Base-by-base conservation (phyloP, 1,139 yeast genomes). In the Pichia sp. region DNA sequence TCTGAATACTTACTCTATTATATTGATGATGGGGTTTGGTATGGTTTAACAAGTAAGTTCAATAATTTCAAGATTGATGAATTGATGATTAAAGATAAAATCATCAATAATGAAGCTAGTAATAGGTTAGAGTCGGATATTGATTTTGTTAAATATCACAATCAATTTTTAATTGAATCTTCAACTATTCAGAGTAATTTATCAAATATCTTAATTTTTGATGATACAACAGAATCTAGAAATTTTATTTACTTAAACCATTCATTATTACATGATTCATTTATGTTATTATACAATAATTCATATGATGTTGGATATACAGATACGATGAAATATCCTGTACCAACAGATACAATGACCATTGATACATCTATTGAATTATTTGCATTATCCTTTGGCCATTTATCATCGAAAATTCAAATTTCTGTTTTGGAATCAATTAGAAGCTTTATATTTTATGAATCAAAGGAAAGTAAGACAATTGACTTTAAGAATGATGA, bases 341-440 rank as follows among this genome's bases (percentile, higher is more conserved):
- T 62, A 7, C 53, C 56, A 20, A 52, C 55, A 13, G 60, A 61
- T 20, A 80, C 83, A 0, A 73, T 87, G 25, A 72, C 85, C 13
- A 76, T 88, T 23, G 96, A 92, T 64, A 65, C 78, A 1, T 82
- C 96, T 0, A 82, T 92, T 58, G 89, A 84, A 52, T 70, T 89
- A 6, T 86, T 89, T 59, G 81, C 85, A 12, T 61, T 76, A 9
- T 73, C 85, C 0, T 85, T 92, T 56, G 88, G 95, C 0, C 71
- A 74, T 52, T 75, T 92, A 57, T 79, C 90, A n/a, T 66, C 79
- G 11, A 86, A 88, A 54, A 85, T 92, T 48, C 97, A 92, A 60
- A 82, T 85, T 49, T 88, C 97, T 1, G 72, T 92, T 35, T 66
- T 92, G 42, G 97, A 90, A 56, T 89, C 84, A 52, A 68, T 92